These are phyloP conservation scores for Metschnikowia peoriensis DNA, from an alignment of 805 yeast genomes.

Conservation along the genomic window DNA sequence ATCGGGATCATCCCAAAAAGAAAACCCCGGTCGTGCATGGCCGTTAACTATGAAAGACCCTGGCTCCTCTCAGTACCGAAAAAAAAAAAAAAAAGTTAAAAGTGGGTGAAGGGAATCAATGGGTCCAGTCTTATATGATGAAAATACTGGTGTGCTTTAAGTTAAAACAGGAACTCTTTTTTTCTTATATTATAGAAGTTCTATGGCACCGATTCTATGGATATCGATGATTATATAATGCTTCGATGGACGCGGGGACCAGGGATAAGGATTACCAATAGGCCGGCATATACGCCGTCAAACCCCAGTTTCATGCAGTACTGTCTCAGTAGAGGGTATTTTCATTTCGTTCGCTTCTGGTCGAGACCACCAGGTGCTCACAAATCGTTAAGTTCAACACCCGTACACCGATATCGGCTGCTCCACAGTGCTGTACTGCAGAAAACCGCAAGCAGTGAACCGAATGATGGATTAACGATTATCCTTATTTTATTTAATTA, in stretches of 20 bases:
- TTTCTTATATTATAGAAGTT: too few species aligned
- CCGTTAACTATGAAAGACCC: not conserved
- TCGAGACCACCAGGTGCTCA: not conserved
- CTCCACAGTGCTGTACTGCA: not conserved
- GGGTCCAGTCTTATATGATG: not conserved
- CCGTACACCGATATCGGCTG: not conserved
- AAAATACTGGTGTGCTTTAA: not conserved
- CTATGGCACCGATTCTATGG: not conserved
- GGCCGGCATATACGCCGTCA: not conserved
- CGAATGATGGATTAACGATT: not conserved
- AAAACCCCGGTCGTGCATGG: slow-evolving; percentile 7
- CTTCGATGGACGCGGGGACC: not conserved
- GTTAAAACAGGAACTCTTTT: not conserved
- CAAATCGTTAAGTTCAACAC: not conserved
- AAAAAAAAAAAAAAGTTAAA: not conserved
- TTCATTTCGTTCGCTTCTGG: not conserved
- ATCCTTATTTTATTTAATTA: not conserved
- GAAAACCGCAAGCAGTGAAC: too few species aligned
- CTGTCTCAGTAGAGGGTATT: not conserved
- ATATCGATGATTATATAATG: not conserved
- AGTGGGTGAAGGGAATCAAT: not conserved
- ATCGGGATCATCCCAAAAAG: slow-evolving; percentile 5
- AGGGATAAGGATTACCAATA: not conserved
- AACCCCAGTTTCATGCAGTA: not conserved
- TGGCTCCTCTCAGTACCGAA: not conserved